Evolutionary conservation across 2,329 filamentous ascomycete genomes (phyloP), one percentile per base, ranked within the genome.

Genomic region (Diaporthe australafricana): DNA sequence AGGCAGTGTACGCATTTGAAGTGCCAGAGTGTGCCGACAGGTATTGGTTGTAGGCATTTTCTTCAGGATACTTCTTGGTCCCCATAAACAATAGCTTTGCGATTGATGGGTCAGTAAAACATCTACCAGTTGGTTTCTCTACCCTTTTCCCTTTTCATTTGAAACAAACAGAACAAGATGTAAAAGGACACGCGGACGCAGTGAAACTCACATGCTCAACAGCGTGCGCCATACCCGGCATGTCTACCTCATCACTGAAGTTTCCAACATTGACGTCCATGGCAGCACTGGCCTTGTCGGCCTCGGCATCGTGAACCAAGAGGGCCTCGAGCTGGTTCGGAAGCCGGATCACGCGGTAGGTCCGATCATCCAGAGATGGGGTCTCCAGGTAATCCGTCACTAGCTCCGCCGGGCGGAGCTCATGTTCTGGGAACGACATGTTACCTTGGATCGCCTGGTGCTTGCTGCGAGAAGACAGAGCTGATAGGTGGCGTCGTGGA

Each of bases 231-330:
- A 97, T 95, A 72, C 96, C 95, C 17, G 94, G 95, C 90, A 98
- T 95, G 77, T 95, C 93, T 75, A 93, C 90, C 75, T 93, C 91
- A 79, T 99, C 96, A 79, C 94, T 97, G 84, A 98, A 98, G 82
- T 94, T 97, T 74, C 96, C 96, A 45, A 98, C 96, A 81, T 97
- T 95, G 79, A 98, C 95, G 80, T 98, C 96, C 79, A 98, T 91
- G 65, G 96, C 93, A 12, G 96, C 96, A 78, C 95, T 97, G 75
- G 96, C 95, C 87, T 98, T 98, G 86, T 99, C 96, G 9, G 96
- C 98, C 74, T 97, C 92, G 1, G 94, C 90, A 83, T 99, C 96
- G 80, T 98, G 96, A 70, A 98, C 96, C 63, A 99, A 85, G 22
- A 99, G 87, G 9, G 91, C 96, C 85, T 99, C 96, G 20, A 99